These are phyloP conservation scores for Sapria himalayana DNA, from an alignment of 345 rosid species.

Conservation along the genomic window DNA sequence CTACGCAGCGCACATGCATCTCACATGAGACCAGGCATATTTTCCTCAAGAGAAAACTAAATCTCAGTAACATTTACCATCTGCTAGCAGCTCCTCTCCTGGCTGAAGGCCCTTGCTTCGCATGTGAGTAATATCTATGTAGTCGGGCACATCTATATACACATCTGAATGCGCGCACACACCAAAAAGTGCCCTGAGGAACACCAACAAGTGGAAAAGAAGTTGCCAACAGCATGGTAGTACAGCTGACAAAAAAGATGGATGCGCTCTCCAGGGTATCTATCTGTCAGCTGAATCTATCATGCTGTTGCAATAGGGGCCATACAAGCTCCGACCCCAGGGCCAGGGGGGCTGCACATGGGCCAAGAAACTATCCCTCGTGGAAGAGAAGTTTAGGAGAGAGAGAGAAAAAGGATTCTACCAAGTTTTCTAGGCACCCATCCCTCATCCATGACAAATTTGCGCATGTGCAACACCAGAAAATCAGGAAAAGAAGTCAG, in stretches of 20 bases:
- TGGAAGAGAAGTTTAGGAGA: too few species aligned
- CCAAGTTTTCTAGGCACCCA: slow-evolving; percentile 99
- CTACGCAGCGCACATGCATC: slow-evolving; percentile 16
- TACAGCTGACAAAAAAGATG: too few species aligned
- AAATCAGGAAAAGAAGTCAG: slow-evolving; percentile 92
- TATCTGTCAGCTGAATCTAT: too few species aligned
- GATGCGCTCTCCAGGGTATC: too few species aligned
- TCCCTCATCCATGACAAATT: slow-evolving; percentile 87
- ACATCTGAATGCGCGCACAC: slow-evolving; percentile 33
- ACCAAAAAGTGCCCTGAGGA: too few species aligned
- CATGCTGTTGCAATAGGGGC: too few species aligned
- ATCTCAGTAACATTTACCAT: slow-evolving; percentile 9
- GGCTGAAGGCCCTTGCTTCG: slow-evolving; percentile 91
- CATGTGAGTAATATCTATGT: slow-evolving; percentile 83
- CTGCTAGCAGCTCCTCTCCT: slow-evolving; percentile 82
- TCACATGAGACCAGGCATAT: background rate
- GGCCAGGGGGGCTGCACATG: too few species aligned
- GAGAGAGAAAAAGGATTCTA: too few species aligned
- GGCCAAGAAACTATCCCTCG: too few species aligned
- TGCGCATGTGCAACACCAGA: slow-evolving; percentile 90
- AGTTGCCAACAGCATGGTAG: too few species aligned
- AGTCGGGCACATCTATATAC: slow-evolving; percentile 85
- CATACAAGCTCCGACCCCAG: too few species aligned
- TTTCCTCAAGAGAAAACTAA: background rate
- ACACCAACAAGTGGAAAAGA: too few species aligned